A percentile compares a stretch with the other conserved stretches of the same genome.
Conservation (phyloP, 495 filamentous ascomycete genomes). For the Ascodesmis nigricans region DNA sequence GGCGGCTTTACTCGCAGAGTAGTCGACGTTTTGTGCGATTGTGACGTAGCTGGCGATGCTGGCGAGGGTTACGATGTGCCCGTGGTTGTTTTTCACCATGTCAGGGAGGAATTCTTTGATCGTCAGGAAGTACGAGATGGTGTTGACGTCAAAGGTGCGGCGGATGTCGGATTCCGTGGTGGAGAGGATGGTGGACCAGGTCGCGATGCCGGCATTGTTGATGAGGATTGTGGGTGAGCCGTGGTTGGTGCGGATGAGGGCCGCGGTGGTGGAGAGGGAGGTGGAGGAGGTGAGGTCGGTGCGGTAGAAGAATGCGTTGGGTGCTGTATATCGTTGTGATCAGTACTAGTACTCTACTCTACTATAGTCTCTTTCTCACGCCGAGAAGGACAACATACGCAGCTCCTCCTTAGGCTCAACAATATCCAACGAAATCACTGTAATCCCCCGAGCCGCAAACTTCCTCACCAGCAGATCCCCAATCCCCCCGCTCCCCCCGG, state of each 20-base stretch:
- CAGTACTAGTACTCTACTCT: too few relatives aligned
- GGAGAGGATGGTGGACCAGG: slow-evolving; percentile 37
- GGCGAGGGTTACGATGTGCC: slow-evolving; percentile 55
- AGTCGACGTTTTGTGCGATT: slow-evolving; percentile 44
- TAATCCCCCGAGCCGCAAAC: slow-evolving; percentile 32
- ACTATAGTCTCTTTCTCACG: too few relatives aligned
- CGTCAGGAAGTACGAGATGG: slow-evolving; percentile 43
- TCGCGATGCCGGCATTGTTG: slow-evolving; percentile 50
- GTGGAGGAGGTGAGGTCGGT: slow-evolving; percentile 39
- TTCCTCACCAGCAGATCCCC: slow-evolving; percentile 38
- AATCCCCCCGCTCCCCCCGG: slow-evolving; percentile 49
- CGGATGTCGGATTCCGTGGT: slow-evolving; percentile 33
- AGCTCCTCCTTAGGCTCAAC: slow-evolving; percentile 47
- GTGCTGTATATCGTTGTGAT: slow-evolving; percentile 19
- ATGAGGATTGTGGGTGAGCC: slow-evolving; percentile 49
- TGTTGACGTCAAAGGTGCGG: slow-evolving; percentile 52
- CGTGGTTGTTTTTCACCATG: slow-evolving; percentile 42
- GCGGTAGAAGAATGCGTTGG: slow-evolving; percentile 36
- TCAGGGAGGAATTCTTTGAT: slow-evolving; percentile 42
- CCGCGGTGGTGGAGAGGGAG: slow-evolving; percentile 28
- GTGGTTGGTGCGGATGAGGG: slow-evolving; percentile 31
- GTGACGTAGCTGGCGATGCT: slow-evolving; percentile 36
- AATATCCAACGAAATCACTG: slow-evolving; percentile 27
- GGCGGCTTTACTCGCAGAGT: slow-evolving; percentile 45
- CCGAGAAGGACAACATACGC: too few relatives aligned